Conservation (phyloP, 2,329 filamentous ascomycete genomes). For the Sporothrix brunneoviolacea region DNA sequence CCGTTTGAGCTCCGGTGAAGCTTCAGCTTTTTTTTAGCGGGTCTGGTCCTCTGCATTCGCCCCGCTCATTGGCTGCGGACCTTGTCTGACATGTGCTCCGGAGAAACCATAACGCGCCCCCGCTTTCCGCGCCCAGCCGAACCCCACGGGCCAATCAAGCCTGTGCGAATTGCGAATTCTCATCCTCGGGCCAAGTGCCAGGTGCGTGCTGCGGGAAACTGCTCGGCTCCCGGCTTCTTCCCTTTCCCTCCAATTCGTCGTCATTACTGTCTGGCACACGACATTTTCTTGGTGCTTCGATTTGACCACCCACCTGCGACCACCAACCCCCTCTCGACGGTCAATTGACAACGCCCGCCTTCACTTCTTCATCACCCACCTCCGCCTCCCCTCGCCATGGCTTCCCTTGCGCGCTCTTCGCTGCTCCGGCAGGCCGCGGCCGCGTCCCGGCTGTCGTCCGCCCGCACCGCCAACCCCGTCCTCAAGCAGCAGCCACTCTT, state of each 20-base stretch:
- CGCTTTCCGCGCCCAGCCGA: slow-evolving; percentile 2
- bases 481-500: slow-evolving; percentile 24
- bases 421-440: slow-evolving; percentile 47
- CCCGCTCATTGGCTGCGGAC: neutral
- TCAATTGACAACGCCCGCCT: slow-evolving; percentile 16
- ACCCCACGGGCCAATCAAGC: slow-evolving; percentile 17
- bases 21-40: slow-evolving; percentile 12
- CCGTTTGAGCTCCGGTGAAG: neutral
- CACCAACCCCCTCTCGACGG: neutral
- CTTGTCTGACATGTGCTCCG: slow-evolving; percentile 4
- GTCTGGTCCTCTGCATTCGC: neutral
- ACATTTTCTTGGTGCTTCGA: neutral
- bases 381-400: slow-evolving; percentile 34
- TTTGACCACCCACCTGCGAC: neutral
- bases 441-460: slow-evolving; percentile 22
- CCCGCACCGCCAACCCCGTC: slow-evolving; percentile 19
- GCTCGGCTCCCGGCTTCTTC: slow-evolving; percentile 17
- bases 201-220: neutral
- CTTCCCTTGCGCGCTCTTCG: slow-evolving; percentile 48
- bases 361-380: neutral
- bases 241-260: slow-evolving; percentile 6
- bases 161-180: slow-evolving; percentile 19
- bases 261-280: neutral
- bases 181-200: slow-evolving; percentile 18
- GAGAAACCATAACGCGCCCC: slow-evolving; percentile 14